These are phyloP conservation scores for Geotrichum fermentans DNA, from an alignment of 1,139 yeast genomes.

Conservation along the genomic window DNA sequence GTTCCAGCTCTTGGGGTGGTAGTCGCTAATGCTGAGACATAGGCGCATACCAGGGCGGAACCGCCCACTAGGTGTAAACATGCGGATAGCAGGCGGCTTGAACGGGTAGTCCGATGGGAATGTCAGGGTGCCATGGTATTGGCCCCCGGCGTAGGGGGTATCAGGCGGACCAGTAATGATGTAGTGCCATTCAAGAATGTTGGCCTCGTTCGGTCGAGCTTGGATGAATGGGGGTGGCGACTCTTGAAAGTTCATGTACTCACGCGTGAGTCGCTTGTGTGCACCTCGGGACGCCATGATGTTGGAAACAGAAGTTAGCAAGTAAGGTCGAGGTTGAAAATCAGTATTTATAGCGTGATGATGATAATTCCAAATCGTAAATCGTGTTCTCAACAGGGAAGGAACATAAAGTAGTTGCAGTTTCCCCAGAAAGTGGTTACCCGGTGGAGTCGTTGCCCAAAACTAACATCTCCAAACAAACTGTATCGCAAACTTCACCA, in stretches of 20 bases:
- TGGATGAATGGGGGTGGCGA: constrained; percentile 76
- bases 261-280: constrained; percentile 51
- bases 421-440: no score
- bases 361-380: no score
- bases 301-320: not conserved
- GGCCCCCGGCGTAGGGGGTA: constrained; percentile 81
- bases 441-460: no score
- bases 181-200: constrained; percentile 76
- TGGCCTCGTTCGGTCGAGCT: constrained; percentile 80
- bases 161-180: constrained; percentile 81
- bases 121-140: constrained; percentile 78
- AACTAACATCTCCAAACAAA: no score
- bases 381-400: no score
- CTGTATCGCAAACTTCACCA: no score
- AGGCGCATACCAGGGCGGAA: constrained; percentile 73
- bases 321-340: not conserved
- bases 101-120: constrained; percentile 88
- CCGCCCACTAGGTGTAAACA: constrained; percentile 76
- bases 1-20: constrained; percentile 91
- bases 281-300: constrained; percentile 1
- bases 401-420: no score
- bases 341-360: no score
- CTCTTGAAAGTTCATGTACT: constrained; percentile 66
- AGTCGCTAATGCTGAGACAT: constrained; percentile 86
- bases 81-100: constrained; percentile 85